A percentile compares a stretch with the other conserved stretches of the same genome.
phyloP scores from a whole-genome alignment of 352 stramenopile species.

The Blastocystis hominis region DNA sequence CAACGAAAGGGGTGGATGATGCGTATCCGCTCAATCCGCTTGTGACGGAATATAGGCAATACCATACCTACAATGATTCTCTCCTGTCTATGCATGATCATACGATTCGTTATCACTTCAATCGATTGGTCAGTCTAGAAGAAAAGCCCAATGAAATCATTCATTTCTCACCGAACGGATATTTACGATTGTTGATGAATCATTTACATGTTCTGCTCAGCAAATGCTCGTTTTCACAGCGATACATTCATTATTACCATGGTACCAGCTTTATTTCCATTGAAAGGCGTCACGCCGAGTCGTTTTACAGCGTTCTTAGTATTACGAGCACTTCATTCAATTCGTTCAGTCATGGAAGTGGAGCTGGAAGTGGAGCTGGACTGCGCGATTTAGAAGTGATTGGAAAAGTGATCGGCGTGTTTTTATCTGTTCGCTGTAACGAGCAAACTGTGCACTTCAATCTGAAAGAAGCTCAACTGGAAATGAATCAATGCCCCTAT shows the following conservation, averaged over 20 bases:
- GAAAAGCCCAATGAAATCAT: not conserved
- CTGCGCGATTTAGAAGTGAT: not conserved
- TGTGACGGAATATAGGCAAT: slow-evolving; percentile 52
- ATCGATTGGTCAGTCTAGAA: not conserved
- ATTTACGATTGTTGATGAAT: slow-evolving; percentile 42
- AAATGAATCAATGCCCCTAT: not conserved
- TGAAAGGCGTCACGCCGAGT: not conserved
- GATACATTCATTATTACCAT: slow-evolving; percentile 21
- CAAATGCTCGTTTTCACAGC: not conserved
- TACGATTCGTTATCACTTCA: not conserved
- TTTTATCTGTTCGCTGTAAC: not conserved
- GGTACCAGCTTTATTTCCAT: not conserved
- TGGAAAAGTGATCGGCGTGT: not conserved
- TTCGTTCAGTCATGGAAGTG: not conserved
- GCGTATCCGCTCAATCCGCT: slow-evolving; percentile 20
- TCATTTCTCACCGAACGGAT: not conserved
- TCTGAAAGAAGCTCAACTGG: not conserved
- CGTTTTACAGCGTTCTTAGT: slow-evolving; percentile 21
- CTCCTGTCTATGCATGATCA: not conserved
- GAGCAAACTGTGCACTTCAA: not conserved
- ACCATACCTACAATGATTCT: not conserved
- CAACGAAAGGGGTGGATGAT: slow-evolving; percentile 57
- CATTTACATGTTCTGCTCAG: slow-evolving; percentile 13
- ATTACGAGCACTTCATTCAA: slow-evolving; percentile 24
- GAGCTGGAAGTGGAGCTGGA: no score